Percentiles rank a stretch among this genome's conserved stretches.
phyloP scores from a whole-genome alignment of 257 asterid genomes.

The Gynochthodes officinalis region DNA sequence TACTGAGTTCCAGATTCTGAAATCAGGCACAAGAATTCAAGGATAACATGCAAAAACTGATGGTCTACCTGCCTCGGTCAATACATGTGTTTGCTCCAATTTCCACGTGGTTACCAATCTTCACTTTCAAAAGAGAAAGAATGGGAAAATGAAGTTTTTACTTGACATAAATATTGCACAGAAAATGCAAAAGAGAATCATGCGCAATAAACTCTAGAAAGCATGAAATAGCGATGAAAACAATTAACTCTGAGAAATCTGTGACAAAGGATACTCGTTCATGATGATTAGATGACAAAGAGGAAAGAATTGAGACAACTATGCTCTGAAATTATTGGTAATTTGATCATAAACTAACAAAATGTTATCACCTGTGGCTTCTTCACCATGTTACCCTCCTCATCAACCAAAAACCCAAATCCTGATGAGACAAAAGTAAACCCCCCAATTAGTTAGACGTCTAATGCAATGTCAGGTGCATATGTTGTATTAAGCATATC shows the following conservation, averaged over 20 bases:
- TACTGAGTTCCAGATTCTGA: conserved; percentile 3
- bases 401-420: conserved; percentile 75
- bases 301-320: background rate
- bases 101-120: conserved; percentile 77
- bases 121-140: conserved; percentile 43
- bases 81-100: conserved; percentile 93
- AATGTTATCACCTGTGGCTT: conserved; percentile 70
- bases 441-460: background rate
- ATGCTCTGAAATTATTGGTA: background rate
- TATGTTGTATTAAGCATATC: background rate
- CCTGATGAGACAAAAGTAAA: conserved; percentile 42
- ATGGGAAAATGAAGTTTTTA: conserved; percentile 8
- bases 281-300: background rate
- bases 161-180: background rate
- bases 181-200: background rate
- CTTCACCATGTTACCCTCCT: conserved; percentile 71
- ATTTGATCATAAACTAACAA: background rate
- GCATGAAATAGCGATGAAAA: background rate
- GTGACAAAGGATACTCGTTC: background rate
- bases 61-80: conserved; percentile 83
- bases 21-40: background rate
- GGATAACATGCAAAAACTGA: conserved; percentile 6
- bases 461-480: background rate
- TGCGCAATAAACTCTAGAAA: background rate
- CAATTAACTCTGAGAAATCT: background rate